Base-by-base conservation (phyloP, 305 asterid genomes). In the Caryopteris hybrid region DNA sequence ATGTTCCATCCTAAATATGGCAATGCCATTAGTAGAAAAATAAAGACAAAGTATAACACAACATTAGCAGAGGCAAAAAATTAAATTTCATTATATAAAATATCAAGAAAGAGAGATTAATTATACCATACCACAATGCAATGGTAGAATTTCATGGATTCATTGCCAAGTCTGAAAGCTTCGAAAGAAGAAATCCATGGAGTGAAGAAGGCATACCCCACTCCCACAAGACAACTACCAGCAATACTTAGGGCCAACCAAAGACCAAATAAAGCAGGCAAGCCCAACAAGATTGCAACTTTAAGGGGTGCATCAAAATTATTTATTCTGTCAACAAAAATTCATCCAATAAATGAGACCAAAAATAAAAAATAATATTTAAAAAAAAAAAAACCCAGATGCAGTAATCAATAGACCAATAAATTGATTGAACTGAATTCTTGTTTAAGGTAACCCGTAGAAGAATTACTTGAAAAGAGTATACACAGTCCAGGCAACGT, bases 161-260 rank as follows among this genome's bases (percentile, higher is more conserved):
- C 85, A 42, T 80, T 84, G 7, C 86, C 98, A 5, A 65, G 82
- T 70, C 96, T 82, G 73, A 91, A 91, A 77, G 99, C 99, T 78
- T 94, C 98, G 46, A 94, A 94, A 64, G 98, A 77, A 9, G 99
- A 87, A 73, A 94, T 68, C 99, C 95, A 91, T 8, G 99, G 99
- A 72, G 96, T 78, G 76, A 94, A 91, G 80, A 94, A 91, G 0
- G 98, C 98, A 82, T 94, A 94, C 45, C 99, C 99, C 25, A 89
- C 69, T 57, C 95, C 99, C 69, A 89, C 95, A 69, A 94, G 89
- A 78, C 83, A 79, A 78, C 88, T 89, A 27, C 82, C 87, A 71
- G 90, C 95, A 78, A 91, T 79, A 78, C 99, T 91, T 34, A 94
- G 89, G 75, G 79, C 95, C 86, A 94, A 74, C 99, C 99, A 94